These are phyloP conservation scores for Entoloma clypeatum DNA, from an alignment of 1,284 basidiomycete species.

Conservation along the genomic window DNA sequence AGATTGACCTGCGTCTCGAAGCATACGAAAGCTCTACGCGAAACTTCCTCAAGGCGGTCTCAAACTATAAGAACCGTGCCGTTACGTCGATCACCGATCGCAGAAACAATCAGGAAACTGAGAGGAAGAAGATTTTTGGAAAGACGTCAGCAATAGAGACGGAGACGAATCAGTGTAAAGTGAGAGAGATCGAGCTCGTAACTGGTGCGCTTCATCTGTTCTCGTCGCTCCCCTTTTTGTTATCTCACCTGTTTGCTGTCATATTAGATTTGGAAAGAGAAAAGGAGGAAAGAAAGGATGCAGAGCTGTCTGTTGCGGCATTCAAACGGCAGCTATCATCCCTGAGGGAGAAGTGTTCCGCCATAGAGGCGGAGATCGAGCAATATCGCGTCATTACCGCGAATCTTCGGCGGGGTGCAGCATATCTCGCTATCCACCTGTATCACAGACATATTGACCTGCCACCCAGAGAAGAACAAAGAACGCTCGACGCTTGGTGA, in stretches of 20 bases:
- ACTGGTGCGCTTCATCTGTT: constrained; percentile 43
- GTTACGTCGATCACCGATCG: constrained; percentile 60
- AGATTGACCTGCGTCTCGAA: constrained; percentile 61
- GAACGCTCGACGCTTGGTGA: constrained; percentile 61
- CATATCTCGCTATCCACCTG: background rate
- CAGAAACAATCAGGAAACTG: constrained; percentile 49
- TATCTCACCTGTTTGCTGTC: constrained; percentile 5
- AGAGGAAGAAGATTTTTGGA: constrained; percentile 58
- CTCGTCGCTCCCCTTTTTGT: background rate
- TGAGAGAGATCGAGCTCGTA: constrained; percentile 69
- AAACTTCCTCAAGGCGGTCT: constrained; percentile 67
- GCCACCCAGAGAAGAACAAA: constrained; percentile 57
- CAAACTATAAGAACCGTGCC: constrained; percentile 62
- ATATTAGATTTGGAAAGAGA: constrained; percentile 71
- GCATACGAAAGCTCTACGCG: constrained; percentile 61
- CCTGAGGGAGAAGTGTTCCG: constrained; percentile 52
- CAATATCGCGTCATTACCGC: constrained; percentile 56
- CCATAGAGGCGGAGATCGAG: constrained; percentile 65
- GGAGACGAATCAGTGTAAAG: constrained; percentile 68
- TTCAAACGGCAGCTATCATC: constrained; percentile 61
- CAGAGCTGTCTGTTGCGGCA: constrained; percentile 55
- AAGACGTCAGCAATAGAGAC: constrained; percentile 52
- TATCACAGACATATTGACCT: background rate
- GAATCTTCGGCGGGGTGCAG: constrained; percentile 59
- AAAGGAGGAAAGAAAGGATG: constrained; percentile 65